A percentile compares a stretch with the other conserved stretches of the same genome.
Evolutionary conservation across 345 rosid species (phyloP).

Genomic region (Viola odorata): DNA sequence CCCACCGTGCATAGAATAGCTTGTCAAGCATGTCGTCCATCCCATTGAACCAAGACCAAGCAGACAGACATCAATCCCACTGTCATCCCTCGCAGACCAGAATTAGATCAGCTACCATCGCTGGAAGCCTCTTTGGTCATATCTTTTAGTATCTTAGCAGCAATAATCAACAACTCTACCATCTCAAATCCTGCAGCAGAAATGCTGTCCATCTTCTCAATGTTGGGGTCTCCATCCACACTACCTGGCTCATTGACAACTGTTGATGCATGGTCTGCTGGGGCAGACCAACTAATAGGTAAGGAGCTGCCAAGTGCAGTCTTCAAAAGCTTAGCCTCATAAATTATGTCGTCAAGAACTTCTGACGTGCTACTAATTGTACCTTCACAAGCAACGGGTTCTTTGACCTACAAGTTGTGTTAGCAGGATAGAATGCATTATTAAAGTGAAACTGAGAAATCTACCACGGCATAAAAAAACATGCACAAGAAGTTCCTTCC

Average conservation of each 20-base stretch:
- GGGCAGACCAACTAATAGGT: slow-evolving; percentile 90
- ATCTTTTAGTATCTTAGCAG: slow-evolving; percentile 59
- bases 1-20: neutral
- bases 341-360: slow-evolving; percentile 48
- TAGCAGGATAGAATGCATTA: neutral
- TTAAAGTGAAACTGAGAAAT: slow-evolving; percentile 2
- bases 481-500: slow-evolving; percentile 3
- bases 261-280: slow-evolving; percentile 40
- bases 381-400: slow-evolving; percentile 32
- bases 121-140: slow-evolving; percentile 9
- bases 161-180: slow-evolving; percentile 86
- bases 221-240: slow-evolving; percentile 24
- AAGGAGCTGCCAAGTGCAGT: slow-evolving; percentile 85
- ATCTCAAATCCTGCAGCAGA: slow-evolving; percentile 94
- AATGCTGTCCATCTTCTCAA: slow-evolving; percentile 59
- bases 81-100: neutral
- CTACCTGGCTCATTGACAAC: slow-evolving; percentile 11
- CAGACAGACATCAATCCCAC: neutral
- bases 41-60: neutral
- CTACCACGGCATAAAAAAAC: neutral
- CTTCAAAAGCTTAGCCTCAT: slow-evolving; percentile 75
- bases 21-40: neutral
- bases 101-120: slow-evolving; percentile 15
- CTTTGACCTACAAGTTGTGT: slow-evolving; percentile 50
- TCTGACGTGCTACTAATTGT: slow-evolving; percentile 25